Base-by-base conservation (phyloP, 1,284 basidiomycete genomes). In the Ganoderma lingzhi region DNA sequence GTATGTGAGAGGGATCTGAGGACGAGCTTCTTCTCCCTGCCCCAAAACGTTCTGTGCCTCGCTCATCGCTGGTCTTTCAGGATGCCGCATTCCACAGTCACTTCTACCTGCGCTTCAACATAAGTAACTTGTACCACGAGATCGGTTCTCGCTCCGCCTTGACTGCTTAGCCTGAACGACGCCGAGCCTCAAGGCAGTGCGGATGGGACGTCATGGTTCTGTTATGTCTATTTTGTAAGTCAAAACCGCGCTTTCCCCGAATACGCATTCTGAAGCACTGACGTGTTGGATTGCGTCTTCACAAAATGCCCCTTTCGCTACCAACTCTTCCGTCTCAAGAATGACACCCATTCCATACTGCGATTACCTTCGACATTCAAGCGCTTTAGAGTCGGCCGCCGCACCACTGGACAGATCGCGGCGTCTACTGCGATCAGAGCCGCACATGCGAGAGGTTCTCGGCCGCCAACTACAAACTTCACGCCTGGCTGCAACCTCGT, bases 31-130 rank as follows among this genome's bases (percentile, higher is more conserved):
- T 51, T 61, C 44, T 63, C 63, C 53, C 41, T 64, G 63, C 9
- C 42, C 32, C 63, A 56, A 62, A 58, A 39, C 55, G 14, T 70
- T 68, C 68, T 67, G 71, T 72, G 51, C 71, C 69, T 72, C 68
- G 71, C 71, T 70, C 71, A 72, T 62, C 71, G 71, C 53, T 58
- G 15, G 51, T 45, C 65, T 53, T 71, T 48, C 66, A 70, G 48
- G 44, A 48, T 64, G 30, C 61, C 63, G 9, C 63, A 37, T 59
- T 59, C 60, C 28, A 48, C 30, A 37, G 37, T 42, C 59, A 12
- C 39, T 41, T 41, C 39, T 41, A 41, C 5, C 39, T 39, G 39
- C 23, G 59, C 59, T 61, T 41, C 14, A 42, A 61, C 39, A 56
- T 32, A 23, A 56, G 59, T 42, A 42, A 14, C 23, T 41, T 30